These are phyloP conservation scores for Coniochaeta sp. DNA, from an alignment of 2,329 filamentous ascomycete genomes.

Conservation along the genomic window DNA sequence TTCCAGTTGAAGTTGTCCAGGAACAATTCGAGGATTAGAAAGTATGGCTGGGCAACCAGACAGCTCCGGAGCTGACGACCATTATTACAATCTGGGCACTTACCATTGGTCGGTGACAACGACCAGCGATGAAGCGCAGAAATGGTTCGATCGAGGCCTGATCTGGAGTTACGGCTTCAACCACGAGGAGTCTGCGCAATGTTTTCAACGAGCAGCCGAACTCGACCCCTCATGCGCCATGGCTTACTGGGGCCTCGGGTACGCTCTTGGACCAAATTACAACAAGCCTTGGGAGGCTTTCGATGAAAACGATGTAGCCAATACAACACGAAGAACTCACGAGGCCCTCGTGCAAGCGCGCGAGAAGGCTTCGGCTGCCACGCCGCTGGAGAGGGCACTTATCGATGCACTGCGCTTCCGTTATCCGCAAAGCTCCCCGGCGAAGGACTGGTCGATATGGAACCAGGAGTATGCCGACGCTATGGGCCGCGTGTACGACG, in stretches of 20 bases:
- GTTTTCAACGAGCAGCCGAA: constrained; percentile 53
- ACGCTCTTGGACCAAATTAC: constrained; percentile 66
- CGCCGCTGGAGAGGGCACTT: constrained; percentile 52
- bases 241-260: constrained; percentile 65
- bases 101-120: constrained; percentile 50
- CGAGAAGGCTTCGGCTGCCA: constrained; percentile 18
- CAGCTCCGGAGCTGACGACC: constrained; percentile 5
- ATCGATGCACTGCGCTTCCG: constrained; percentile 54
- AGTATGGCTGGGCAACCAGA: neutral
- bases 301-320: constrained; percentile 49
- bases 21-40: neutral
- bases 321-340: constrained; percentile 31
- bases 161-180: constrained; percentile 72
- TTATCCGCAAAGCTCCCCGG: constrained; percentile 42
- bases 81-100: constrained; percentile 56
- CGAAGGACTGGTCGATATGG: constrained; percentile 41
- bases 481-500: constrained; percentile 28
- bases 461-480: constrained; percentile 54
- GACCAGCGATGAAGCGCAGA: constrained; percentile 40
- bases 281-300: constrained; percentile 73
- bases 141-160: constrained; percentile 67
- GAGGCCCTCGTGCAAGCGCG: constrained; percentile 20
- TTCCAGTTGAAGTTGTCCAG: neutral
- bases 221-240: constrained; percentile 49
- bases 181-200: constrained; percentile 60